phyloP scores from a whole-genome alignment of 257 asterid species.

The Solanum paucissectum region DNA sequence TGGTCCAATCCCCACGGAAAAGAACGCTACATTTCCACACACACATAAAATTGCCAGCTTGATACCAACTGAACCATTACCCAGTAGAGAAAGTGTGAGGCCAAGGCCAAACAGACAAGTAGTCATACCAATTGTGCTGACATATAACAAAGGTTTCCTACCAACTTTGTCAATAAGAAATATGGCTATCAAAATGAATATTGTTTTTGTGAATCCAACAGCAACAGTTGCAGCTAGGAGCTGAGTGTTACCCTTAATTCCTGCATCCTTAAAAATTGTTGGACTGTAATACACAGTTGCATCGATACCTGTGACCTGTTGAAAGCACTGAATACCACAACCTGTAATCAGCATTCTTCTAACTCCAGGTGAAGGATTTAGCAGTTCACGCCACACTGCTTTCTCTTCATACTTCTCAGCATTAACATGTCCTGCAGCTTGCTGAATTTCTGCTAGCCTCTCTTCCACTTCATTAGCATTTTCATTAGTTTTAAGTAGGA shows the following conservation, averaged over 20 bases:
- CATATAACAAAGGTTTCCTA: constrained; percentile 45
- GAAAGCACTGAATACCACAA: constrained; percentile 51
- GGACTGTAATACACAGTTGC: constrained; percentile 63
- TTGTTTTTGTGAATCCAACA: constrained; percentile 53
- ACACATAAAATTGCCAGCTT: constrained; percentile 28
- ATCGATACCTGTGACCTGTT: constrained; percentile 60
- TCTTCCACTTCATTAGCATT: constrained; percentile 35
- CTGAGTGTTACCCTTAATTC: constrained; percentile 29
- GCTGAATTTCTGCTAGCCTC: constrained; percentile 42
- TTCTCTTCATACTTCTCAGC: constrained; percentile 24
- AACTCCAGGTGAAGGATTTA: constrained; percentile 43
- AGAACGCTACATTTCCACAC: constrained; percentile 65
- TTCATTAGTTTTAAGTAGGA: constrained; percentile 37
- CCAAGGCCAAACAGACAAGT: constrained; percentile 37
- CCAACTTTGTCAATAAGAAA: constrained; percentile 50
- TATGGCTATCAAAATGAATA: constrained; percentile 40
- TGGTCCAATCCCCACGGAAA: constrained; percentile 66
- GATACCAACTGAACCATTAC: constrained; percentile 13
- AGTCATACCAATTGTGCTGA: constrained; percentile 58
- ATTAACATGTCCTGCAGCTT: constrained; percentile 27
- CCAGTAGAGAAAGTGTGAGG: constrained; percentile 19
- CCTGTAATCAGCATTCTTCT: constrained; percentile 52
- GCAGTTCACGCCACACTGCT: constrained; percentile 43
- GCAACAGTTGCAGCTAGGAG: constrained; percentile 54
- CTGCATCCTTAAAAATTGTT: constrained; percentile 40